A percentile compares a stretch with the other conserved stretches of the same genome.
Evolutionary conservation across 352 stramenopile genomes (phyloP).

Genomic region (Pythium rishiriense): DNA sequence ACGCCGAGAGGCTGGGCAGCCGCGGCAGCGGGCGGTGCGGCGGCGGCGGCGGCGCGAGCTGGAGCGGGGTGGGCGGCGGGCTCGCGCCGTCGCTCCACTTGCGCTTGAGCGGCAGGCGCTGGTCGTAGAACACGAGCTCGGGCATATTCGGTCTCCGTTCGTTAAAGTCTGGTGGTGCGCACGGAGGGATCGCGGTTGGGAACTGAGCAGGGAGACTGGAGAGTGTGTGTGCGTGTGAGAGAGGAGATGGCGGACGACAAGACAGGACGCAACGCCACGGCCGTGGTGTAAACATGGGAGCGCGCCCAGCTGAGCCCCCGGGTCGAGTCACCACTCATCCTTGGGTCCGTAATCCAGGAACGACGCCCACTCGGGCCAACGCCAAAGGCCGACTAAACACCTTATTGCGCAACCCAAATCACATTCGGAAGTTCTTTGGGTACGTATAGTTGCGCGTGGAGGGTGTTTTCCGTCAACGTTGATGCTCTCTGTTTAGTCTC

Average conservation of each 20-base stretch:
- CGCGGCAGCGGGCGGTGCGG: slow-evolving; percentile 9
- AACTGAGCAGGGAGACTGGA: neutral
- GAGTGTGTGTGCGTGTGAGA: neutral
- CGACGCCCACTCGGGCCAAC: neutral
- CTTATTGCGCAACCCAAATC: too few species aligned
- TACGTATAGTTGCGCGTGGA: too few species aligned
- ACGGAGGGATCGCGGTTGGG: neutral
- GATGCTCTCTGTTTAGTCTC: slow-evolving; percentile 20
- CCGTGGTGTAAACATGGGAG: slow-evolving; percentile 11
- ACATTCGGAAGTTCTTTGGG: too few species aligned
- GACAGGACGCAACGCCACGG: neutral
- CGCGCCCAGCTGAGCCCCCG: neutral
- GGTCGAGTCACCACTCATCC: slow-evolving; percentile 23
- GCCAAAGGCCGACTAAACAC: too few species aligned
- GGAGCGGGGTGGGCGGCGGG: neutral
- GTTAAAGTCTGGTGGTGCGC: neutral
- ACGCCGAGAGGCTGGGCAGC: slow-evolving; percentile 17
- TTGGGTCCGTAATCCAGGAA: slow-evolving; percentile 1
- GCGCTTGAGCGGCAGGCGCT: slow-evolving; percentile 23
- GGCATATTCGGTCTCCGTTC: slow-evolving; percentile 7
- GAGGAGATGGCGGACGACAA: neutral
- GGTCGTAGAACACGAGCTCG: slow-evolving; percentile 26
- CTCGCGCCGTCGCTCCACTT: slow-evolving; percentile 12
- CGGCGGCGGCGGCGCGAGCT: neutral
- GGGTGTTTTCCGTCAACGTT: slow-evolving; percentile 9